Evolutionary conservation across 2,329 filamentous ascomycete genomes (phyloP), one percentile per base, ranked within the genome.

Genomic region (Chrysoporthe puriensis): DNA sequence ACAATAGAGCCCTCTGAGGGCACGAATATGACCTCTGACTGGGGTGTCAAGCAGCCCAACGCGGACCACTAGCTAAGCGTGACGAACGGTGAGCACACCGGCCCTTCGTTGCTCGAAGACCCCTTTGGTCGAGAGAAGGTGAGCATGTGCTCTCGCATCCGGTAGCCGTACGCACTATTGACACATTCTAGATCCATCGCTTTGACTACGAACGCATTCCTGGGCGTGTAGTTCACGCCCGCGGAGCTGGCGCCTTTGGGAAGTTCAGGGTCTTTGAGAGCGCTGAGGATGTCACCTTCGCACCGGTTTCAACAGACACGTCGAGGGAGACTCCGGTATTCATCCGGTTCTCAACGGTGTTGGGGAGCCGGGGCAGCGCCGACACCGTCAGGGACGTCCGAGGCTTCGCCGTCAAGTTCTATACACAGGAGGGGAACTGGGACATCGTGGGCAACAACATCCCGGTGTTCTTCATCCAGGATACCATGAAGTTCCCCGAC

Each of bases 371-470:
- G 44, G 92, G 92, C 14, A 92, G 89, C 63, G 90, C 91, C 6
- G 92, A 96, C 75, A 94, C 91, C 0, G 92, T 94, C 1, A 87
- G 92, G n/a, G 92, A 96, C 81, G 90, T 94, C 2, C 87, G 91
- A 48, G 92, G 92, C 1, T 96, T 95, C 71, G 91, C 92, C 0
- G 79, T 92, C 70, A 93, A 92, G 77, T 88, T 92, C 73, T 94
- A 94, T 75, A 94, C 91, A 0, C 80, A 91, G 0, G 91, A 94
- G 73, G 91, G 91, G 4, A 93, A 92, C 72, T 92, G 89, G 88
- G 90, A 93, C 70, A 82, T 91, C 42, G 88, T 91, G 2, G 90
- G 89, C 44, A 93, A 93, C 78, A 88, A 92, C 71, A 91, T 91
- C 56, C 89, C 90, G 0, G 88, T 92, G 14, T 92, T 92, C 78